Base-by-base conservation (phyloP, 2,329 filamentous ascomycete genomes). In the Conoideocrella luteorostrata region DNA sequence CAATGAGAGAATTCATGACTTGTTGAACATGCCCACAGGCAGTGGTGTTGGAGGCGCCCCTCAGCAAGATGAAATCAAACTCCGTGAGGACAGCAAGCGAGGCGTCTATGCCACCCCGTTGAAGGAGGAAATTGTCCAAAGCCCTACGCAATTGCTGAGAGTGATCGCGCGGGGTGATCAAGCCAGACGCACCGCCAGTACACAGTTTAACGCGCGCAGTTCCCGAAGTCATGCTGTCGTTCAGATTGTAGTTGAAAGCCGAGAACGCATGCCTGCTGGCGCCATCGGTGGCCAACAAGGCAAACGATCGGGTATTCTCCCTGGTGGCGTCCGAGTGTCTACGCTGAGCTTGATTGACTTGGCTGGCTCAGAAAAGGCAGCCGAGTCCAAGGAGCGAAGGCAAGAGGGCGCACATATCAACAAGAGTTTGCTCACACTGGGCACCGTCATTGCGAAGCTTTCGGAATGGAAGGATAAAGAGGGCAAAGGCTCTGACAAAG, bases 41-140 rank as follows among this genome's bases (percentile, higher is more conserved):
- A 69, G 66, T 32, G 78, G 73, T 5, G 59, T 72, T 15, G 81
- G 77, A 17, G 70, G 71, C 15, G 70, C 67, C 11, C 70, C 61
- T 9, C 68, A 72, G 29, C 86, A 90, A 51, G 93, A 98, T 54
- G 93, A 98, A 60, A 98, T 98, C 66, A 97, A 98, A 65, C 70
- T 98, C 44, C 84, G 93, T 17, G 93, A 98, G 66, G 93, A 98
- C 63, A 89, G 85, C 69, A 97, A 96, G 68, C 78, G 93, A 49
- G 93, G 93, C 24, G 91, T 98, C 13, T 98, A 97, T 69, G 93
- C 93, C 18, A 95, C 86, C 15, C 93, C 93, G 2, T 67, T 98
- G 48, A 97, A 96, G 64, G 93, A 98, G 65, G 93, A 98, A 62
- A 98, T 98, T 55, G 93, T 98, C 23, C 93, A 98, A 65, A 96